phyloP scores from a whole-genome alignment of 495 filamentous ascomycete genomes.

The Hyaloscypha finlandica region DNA sequence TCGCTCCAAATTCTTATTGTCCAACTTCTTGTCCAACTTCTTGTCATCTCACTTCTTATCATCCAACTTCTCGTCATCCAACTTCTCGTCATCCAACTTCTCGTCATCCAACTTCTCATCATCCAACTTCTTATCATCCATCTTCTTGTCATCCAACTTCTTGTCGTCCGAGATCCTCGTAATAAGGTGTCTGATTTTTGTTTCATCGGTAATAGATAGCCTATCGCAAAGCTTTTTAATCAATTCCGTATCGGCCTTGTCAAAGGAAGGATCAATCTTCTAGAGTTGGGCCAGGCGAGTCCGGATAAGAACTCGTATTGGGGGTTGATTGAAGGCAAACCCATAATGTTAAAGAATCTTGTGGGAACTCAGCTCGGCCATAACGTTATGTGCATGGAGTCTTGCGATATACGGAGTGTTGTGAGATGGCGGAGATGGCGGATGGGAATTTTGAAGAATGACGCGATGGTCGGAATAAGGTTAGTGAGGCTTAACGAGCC shows the following conservation, averaged over 20 bases:
- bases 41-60: not conserved
- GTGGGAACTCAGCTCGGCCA: constrained; percentile 3
- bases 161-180: constrained; percentile 16
- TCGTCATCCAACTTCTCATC: not conserved
- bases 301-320: constrained; percentile 23
- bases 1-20: constrained; percentile 9
- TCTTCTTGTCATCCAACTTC: not conserved
- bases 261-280: constrained; percentile 19
- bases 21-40: not conserved
- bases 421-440: not conserved
- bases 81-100: not conserved
- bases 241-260: constrained; percentile 23
- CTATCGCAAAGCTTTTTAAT: constrained; percentile 22
- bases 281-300: constrained; percentile 16
- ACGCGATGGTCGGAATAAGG: not conserved
- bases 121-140: not conserved
- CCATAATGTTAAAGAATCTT: constrained; percentile 20
- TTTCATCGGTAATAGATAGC: constrained; percentile 21
- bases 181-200: constrained; percentile 21
- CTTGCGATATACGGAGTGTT: constrained; percentile 14
- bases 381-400: not conserved
- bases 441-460: constrained; percentile 11
- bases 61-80: constrained; percentile 3
- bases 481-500: constrained; percentile 12
- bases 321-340: constrained; percentile 18